Evolutionary conservation across 2,329 filamentous ascomycete species (phyloP).

Genomic region (Apiospora marii): DNA sequence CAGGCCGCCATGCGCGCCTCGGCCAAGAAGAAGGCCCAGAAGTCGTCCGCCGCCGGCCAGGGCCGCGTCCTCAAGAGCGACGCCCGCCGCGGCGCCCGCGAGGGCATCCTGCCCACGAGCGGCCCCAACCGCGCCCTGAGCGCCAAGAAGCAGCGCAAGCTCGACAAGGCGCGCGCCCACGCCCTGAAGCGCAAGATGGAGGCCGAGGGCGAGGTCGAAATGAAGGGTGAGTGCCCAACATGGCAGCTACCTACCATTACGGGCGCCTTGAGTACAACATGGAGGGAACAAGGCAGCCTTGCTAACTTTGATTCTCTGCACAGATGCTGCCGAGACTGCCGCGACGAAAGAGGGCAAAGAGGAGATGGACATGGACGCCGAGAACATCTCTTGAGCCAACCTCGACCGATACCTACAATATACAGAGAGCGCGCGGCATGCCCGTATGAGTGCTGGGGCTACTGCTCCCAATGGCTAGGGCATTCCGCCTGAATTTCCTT

Average conservation of each 20-base stretch:
- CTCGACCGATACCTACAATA: neutral
- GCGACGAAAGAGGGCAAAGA: constrained; percentile 22
- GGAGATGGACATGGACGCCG: constrained; percentile 29
- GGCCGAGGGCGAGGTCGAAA: constrained; percentile 43
- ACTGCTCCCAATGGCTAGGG: neutral
- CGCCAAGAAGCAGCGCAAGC: constrained; percentile 63
- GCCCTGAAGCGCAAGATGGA: constrained; percentile 51
- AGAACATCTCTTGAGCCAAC: constrained; percentile 28
- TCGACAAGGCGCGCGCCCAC: constrained; percentile 61
- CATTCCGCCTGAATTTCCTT: neutral
- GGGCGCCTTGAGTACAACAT: too few species aligned
- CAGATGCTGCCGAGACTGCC: constrained; percentile 12
- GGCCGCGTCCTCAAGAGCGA: constrained; percentile 39
- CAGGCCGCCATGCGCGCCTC: constrained; percentile 55
- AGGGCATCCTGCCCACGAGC: constrained; percentile 63
- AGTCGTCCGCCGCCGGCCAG: constrained; percentile 45
- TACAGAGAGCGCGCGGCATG: neutral
- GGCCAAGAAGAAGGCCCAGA: constrained; percentile 52
- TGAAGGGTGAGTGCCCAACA: constrained; percentile 39
- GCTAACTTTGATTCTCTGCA: neutral
- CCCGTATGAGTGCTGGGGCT: neutral
- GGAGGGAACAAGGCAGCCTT: neutral
- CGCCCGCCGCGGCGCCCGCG: constrained; percentile 56
- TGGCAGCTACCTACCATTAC: neutral
- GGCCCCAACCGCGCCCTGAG: constrained; percentile 60